Percentiles rank a stretch among this genome's conserved stretches.
phyloP scores from a whole-genome alignment of 352 stramenopile species.

The Thalassiosira tumida region DNA sequence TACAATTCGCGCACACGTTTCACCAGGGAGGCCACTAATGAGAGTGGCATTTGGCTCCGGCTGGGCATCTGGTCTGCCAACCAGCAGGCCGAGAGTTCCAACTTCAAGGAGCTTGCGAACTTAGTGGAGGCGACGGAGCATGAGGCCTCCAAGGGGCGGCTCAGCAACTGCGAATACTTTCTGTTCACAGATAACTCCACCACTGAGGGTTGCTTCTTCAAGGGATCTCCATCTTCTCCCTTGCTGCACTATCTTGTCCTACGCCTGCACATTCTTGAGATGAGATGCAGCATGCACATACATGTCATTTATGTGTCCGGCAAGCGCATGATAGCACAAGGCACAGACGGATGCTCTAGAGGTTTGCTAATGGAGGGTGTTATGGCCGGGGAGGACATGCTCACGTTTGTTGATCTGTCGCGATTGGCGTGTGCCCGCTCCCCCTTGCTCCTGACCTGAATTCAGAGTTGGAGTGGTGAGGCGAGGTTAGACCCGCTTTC shows the following conservation, averaged over 20 bases:
- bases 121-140: slow-evolving; percentile 70
- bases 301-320: slow-evolving; percentile 77
- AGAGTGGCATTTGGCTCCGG: neutral
- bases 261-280: slow-evolving; percentile 63
- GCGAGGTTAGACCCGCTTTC: slow-evolving; percentile 11
- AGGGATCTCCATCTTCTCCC: slow-evolving; percentile 69
- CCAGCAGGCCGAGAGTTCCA: slow-evolving; percentile 65
- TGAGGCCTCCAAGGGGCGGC: slow-evolving; percentile 15
- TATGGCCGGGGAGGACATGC: slow-evolving; percentile 63
- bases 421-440: slow-evolving; percentile 19
- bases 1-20: slow-evolving; percentile 44
- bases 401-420: slow-evolving; percentile 19
- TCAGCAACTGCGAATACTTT: slow-evolving; percentile 78
- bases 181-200: slow-evolving; percentile 88
- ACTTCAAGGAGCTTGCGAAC: slow-evolving; percentile 79
- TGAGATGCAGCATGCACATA: slow-evolving; percentile 44
- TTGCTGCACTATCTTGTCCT: slow-evolving; percentile 75
- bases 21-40: neutral
- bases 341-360: slow-evolving; percentile 78
- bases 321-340: slow-evolving; percentile 81
- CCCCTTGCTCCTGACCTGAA: slow-evolving; percentile 45
- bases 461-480: slow-evolving; percentile 26
- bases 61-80: slow-evolving; percentile 64
- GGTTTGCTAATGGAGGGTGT: slow-evolving; percentile 74
- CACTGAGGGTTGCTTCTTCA: slow-evolving; percentile 74